A percentile compares a stretch with the other conserved stretches of the same genome.
Conservation (phyloP, 208 protist species). For the Leishmania arabica region DNA sequence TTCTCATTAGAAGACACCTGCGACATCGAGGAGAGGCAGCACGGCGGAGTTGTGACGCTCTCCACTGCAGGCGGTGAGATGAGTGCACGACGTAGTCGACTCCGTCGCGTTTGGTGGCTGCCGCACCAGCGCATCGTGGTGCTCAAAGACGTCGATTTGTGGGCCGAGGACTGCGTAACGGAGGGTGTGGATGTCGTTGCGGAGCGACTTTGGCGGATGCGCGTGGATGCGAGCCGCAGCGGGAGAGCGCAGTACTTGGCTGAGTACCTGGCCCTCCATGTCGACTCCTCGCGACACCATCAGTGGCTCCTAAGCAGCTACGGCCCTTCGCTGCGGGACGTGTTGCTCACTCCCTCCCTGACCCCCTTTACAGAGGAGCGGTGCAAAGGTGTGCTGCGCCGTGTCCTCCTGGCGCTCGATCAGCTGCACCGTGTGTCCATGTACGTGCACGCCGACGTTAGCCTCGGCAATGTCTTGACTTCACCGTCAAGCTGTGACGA, state of each 20-base stretch:
- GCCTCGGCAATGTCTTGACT: constrained; percentile 53
- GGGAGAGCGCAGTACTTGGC: constrained; percentile 29
- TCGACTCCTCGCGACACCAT: constrained; percentile 36
- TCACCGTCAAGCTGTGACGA: not conserved
- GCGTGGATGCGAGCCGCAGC: not conserved
- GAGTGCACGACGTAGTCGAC: constrained; percentile 28
- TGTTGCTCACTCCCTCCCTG: constrained; percentile 9
- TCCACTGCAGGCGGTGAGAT: not conserved
- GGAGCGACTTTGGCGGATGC: constrained; percentile 12
- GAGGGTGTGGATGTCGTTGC: constrained; percentile 17
- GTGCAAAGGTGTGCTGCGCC: constrained; percentile 22
- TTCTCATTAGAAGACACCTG: constrained; percentile 26
- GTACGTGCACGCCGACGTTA: constrained; percentile 67
- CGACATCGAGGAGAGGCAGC: constrained; percentile 17
- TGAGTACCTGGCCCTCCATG: constrained; percentile 36
- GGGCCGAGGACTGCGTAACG: constrained; percentile 31
- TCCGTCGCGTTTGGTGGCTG: constrained; percentile 39
- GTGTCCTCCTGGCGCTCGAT: constrained; percentile 45
- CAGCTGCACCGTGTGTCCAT: constrained; percentile 45
- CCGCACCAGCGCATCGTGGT: constrained; percentile 23
- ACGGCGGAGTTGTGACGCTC: not conserved
- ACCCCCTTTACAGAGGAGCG: constrained; percentile 4
- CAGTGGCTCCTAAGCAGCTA: constrained; percentile 41
- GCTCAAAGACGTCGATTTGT: constrained; percentile 56
- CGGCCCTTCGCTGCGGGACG: constrained; percentile 36